Evolutionary conservation across 78 protist genomes (phyloP).

Genomic region (Bigelowiella natans): DNA sequence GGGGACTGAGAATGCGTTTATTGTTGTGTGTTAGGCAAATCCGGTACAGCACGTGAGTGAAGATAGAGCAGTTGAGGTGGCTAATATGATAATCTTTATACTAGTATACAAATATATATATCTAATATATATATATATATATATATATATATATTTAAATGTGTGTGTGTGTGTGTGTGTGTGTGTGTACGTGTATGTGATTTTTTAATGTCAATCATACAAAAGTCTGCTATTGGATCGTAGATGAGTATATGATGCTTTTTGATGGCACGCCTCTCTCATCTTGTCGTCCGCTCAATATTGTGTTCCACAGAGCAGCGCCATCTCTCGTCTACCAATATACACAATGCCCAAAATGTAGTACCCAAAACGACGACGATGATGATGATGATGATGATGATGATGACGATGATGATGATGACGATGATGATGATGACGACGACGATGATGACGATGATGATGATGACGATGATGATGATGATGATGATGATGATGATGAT

Average conservation of each 20-base stretch:
- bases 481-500: too few species aligned
- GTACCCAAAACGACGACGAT: too few species aligned
- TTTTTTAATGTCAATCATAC: neutral
- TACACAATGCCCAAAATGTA: neutral
- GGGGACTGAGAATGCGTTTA: neutral
- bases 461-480: neutral
- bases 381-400: neutral
- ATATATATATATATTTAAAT: neutral
- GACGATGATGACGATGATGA: neutral
- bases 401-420: neutral
- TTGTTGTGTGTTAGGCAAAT: neutral
- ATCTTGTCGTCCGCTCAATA: neutral
- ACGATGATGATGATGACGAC: neutral
- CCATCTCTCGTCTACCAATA: neutral
- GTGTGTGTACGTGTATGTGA: neutral
- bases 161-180: neutral
- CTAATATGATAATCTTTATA: neutral
- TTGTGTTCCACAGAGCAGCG: neutral
- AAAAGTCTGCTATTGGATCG: too few species aligned
- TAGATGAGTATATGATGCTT: too few species aligned
- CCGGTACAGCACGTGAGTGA: neutral
- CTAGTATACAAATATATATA: neutral
- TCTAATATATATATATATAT: neutral
- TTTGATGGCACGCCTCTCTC: too few species aligned
- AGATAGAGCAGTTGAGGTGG: neutral